Evolutionary conservation across 2,329 filamentous ascomycete genomes (phyloP).

Genomic region (Penicillium fuscoglaucum): DNA sequence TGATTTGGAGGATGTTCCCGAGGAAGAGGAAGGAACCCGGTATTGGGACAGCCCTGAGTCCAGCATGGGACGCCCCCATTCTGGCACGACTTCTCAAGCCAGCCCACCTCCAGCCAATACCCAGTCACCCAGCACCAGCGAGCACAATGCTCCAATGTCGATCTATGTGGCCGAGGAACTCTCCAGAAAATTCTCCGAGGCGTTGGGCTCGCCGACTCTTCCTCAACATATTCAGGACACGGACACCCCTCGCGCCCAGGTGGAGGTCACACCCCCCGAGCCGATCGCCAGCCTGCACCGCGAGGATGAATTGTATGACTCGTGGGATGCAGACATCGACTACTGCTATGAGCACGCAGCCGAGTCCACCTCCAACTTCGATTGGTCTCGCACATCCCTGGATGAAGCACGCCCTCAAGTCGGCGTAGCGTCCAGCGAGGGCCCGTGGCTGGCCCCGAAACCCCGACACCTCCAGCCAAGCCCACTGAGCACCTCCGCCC

Average conservation of each 20-base stretch:
- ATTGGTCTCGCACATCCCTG: slow-evolving; percentile 51
- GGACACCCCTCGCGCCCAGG: slow-evolving; percentile 18
- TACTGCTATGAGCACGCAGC: slow-evolving; percentile 63
- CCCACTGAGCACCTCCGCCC: slow-evolving; percentile 27
- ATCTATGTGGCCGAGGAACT: slow-evolving; percentile 35
- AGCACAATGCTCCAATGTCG: slow-evolving; percentile 33
- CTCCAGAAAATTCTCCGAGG: slow-evolving; percentile 47
- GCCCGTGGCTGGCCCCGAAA: slow-evolving; percentile 15
- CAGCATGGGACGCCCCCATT: slow-evolving; percentile 18
- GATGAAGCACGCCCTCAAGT: slow-evolving; percentile 30
- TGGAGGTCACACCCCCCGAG: slow-evolving; percentile 16
- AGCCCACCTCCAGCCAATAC: slow-evolving; percentile 11
- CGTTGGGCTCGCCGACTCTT: slow-evolving; percentile 45
- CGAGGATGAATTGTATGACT: slow-evolving; percentile 39
- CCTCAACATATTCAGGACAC: slow-evolving; percentile 27
- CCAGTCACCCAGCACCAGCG: slow-evolving; percentile 13
- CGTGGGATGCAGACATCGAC: slow-evolving; percentile 64
- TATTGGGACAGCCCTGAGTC: slow-evolving; percentile 35
- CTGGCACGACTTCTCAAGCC: slow-evolving; percentile 23
- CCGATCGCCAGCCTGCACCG: slow-evolving; percentile 19
- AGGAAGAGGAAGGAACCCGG: slow-evolving; percentile 40
- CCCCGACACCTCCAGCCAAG: slow-evolving; percentile 22
- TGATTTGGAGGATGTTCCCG: slow-evolving; percentile 48
- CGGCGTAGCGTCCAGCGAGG: slow-evolving; percentile 18
- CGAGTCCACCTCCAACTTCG: slow-evolving; percentile 61